Evolutionary conservation across 1,284 basidiomycete genomes (phyloP).

Genomic region (Golubevia sp.): DNA sequence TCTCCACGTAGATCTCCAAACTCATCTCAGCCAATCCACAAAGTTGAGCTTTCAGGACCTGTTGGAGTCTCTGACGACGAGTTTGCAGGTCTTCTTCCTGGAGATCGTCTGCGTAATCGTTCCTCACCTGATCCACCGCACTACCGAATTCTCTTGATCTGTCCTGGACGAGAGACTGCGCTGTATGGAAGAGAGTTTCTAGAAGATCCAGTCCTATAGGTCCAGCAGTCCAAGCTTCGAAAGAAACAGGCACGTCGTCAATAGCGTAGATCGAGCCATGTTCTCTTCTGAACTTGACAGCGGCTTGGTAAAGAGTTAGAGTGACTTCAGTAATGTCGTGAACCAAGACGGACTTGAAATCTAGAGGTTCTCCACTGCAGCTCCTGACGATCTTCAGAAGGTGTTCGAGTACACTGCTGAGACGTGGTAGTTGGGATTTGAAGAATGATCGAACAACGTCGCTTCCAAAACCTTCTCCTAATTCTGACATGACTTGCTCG

Average conservation of each 20-base stretch:
- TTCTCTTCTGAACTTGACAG: background rate
- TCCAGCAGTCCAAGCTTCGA: background rate
- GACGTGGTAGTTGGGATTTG: constrained; percentile 2
- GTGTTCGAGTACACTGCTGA: constrained; percentile 18
- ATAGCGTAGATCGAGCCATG: background rate
- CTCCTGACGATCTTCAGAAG: constrained; percentile 18
- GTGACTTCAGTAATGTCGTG: background rate
- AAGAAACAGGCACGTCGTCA: background rate
- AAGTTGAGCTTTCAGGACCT: background rate
- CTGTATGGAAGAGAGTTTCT: background rate
- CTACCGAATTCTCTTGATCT: background rate
- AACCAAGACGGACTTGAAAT: background rate
- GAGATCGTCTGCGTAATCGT: background rate
- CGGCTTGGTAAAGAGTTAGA: background rate
- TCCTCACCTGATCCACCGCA: background rate
- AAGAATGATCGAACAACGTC: background rate
- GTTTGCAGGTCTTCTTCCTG: background rate
- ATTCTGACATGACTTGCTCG: background rate
- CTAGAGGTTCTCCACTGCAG: constrained; percentile 11
- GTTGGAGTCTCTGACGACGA: background rate
- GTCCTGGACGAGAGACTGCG: background rate
- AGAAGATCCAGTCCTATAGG: background rate
- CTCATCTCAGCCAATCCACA: background rate
- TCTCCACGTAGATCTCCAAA: background rate
- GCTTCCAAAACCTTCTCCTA: background rate